Base-by-base conservation (phyloP, 768 basidiomycete species). In the Naematelia aurantialba region DNA sequence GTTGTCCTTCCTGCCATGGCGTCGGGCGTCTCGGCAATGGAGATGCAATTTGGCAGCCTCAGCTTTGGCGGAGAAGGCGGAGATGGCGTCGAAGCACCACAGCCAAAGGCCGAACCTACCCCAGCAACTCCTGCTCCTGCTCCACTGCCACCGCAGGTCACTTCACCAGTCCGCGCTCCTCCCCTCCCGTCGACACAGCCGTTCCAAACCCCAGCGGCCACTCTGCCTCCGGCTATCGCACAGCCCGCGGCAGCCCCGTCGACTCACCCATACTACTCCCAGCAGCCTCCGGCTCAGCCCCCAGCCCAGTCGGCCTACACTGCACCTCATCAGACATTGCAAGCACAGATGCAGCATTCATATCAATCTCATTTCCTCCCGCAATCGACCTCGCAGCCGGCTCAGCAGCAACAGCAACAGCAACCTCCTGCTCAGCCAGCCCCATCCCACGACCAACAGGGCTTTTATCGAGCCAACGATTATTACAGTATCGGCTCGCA, bases 1-100 rank as follows among this genome's bases (percentile, higher is more conserved):
- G 78, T 78, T 47, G 74, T 78, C 44, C 65, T 78, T 49, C 74
- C 75, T 49, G 60, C 69, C 10, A 56, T 59, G 27, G 55, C 54
- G 21, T 19, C 31, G 21, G 66, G 62, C 49, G 31, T 70, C 11
- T 72, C 66, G 22, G 55, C 64, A 24, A 67, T 78, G 60, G 78
- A 76, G 49, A 73, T 78, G 73, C 74, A 77, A 56, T 78, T 78
- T 56, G 78, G 78, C 29, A 76, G 71, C 63, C 64, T 78, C 44
- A 77, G 70, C 66, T 75, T 78, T 50, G 76, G 75, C 55, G 73
- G 69, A 29, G 46, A 70, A 54, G 68, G 66, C 34, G 65, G 68
- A 14, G 69, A 73, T 55, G 69, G 69, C 34, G 69, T 69, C 17
- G 73, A 70, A 14, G 61, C 65, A 3, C 67, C 63, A n/a, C 60